Evolutionary conservation across 2,329 filamentous ascomycete genomes (phyloP), one percentile per base, ranked within the genome.

Genomic region (Aureobasidium sp.): DNA sequence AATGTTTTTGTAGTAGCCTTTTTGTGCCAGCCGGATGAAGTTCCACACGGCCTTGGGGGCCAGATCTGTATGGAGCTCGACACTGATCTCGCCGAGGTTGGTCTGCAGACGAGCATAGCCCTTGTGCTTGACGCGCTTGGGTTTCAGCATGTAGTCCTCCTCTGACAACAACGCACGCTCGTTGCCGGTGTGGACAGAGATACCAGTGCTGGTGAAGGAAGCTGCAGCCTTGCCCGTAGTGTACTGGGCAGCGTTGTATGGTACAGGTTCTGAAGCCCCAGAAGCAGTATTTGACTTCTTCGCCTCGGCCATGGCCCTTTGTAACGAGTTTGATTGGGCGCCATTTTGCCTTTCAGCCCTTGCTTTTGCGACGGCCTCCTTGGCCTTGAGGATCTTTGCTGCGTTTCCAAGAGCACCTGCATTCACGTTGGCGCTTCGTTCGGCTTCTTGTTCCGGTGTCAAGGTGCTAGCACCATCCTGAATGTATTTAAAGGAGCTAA

Each of bases 41-140:
- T 98, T 98, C 89, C 91, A 98, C 1, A 97, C 93, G 0, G 93
- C 90, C 61, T 86, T 87, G 1, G 93, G 93, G 2, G 93, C 90
- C 53, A 85, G 87, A 66, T 98, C 93, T 2, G 93, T 88, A 58
- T 91, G 86, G 4, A 98, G 77, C 66, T 97, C 91, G 56, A 98
- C 74, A 58, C 88, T 96, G 17, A 98, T 67, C 58, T 90, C 83
- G 30, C 93, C 93, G 2, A 88, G 74, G 57, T 84, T 93, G 0
- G 93, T 98, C 60, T 86, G 83, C 40, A 98, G 80, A n/a, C 89
- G 83, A 6, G 87, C 90, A 66, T 95, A 97, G 22, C 91, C 93
- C 62, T 91, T 94, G 60, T 80, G 81, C 71, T 95, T 95, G 56
- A 98, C 83, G 35, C 89, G 83, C 62, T 85, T 87, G 6, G 90